Evolutionary conservation across 164 flowering plant genomes (phyloP).

Genomic region (Protea cynaroides): DNA sequence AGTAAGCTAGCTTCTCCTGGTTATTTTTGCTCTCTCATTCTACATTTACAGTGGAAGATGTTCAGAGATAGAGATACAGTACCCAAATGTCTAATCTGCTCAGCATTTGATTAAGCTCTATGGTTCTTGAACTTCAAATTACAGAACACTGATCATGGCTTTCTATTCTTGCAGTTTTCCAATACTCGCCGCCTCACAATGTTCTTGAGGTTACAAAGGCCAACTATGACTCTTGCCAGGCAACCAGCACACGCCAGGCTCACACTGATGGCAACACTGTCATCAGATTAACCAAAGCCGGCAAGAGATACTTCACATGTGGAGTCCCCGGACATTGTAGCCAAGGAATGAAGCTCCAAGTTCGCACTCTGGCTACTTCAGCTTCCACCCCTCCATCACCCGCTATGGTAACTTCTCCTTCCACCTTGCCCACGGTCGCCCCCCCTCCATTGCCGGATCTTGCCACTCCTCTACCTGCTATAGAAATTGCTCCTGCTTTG

Average conservation of each 20-base stretch:
- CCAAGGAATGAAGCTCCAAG: conserved; percentile 49
- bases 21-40: neutral
- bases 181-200: conserved; percentile 32
- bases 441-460: conserved; percentile 2
- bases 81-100: neutral
- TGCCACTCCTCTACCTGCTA: too few relatives aligned
- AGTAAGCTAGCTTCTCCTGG: conserved; percentile 25
- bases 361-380: conserved; percentile 32
- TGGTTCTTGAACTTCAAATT: neutral
- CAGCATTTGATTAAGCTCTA: neutral
- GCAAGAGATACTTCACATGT: conserved; percentile 68
- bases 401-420: neutral
- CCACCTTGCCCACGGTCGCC: conserved; percentile 8
- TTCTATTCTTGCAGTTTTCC: conserved; percentile 41
- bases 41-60: neutral
- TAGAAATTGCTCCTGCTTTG: neutral
- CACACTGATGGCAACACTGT: conserved; percentile 32
- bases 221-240: conserved; percentile 42
- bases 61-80: neutral
- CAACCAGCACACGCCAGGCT: conserved; percentile 24
- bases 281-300: conserved; percentile 41
- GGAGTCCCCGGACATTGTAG: conserved; percentile 48
- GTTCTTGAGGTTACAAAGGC: conserved; percentile 52
- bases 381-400: neutral
- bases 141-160: neutral